These are phyloP conservation scores for Penicillium atrosanguineum DNA, from an alignment of 495 filamentous ascomycete species.

Conservation along the genomic window DNA sequence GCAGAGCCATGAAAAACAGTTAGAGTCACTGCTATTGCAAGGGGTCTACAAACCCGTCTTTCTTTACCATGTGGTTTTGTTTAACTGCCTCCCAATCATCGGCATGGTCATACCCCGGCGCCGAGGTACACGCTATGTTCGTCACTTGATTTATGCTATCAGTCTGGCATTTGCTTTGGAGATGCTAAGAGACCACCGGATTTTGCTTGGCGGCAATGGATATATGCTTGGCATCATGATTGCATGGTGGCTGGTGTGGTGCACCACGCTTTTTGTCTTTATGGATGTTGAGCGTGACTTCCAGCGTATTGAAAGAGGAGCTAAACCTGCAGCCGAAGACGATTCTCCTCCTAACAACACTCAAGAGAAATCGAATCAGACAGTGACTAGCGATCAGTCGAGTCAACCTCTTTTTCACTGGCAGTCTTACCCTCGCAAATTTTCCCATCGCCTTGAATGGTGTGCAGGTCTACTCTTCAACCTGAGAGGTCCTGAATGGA, in stretches of 20 bases:
- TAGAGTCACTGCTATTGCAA: slow-evolving; percentile 27
- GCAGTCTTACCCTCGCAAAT: slow-evolving; percentile 66
- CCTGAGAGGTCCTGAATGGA: slow-evolving; percentile 77
- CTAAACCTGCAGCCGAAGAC: neutral
- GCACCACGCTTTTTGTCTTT: slow-evolving; percentile 57
- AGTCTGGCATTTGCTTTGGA: slow-evolving; percentile 44
- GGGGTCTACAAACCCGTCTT: slow-evolving; percentile 38
- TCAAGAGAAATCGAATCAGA: neutral
- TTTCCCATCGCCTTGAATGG: slow-evolving; percentile 70
- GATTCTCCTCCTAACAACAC: neutral
- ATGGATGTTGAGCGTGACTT: slow-evolving; percentile 65
- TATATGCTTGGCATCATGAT: slow-evolving; percentile 67
- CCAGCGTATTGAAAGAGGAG: slow-evolving; percentile 55
- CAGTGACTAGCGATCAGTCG: neutral
- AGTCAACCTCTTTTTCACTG: slow-evolving; percentile 43
- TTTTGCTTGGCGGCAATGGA: slow-evolving; percentile 55
- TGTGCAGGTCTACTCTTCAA: slow-evolving; percentile 63
- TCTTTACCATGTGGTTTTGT: slow-evolving; percentile 34
- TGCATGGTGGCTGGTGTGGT: slow-evolving; percentile 68
- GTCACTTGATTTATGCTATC: slow-evolving; percentile 56
- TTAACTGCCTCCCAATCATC: slow-evolving; percentile 28
- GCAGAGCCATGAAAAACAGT: slow-evolving; percentile 12
- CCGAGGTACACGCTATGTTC: slow-evolving; percentile 24
- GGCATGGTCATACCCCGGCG: slow-evolving; percentile 34
- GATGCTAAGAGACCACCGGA: slow-evolving; percentile 41